Percentiles rank a stretch among this genome's conserved stretches.
Evolutionary conservation across 2,329 filamentous ascomycete genomes (phyloP).

Genomic region (Paraphoma sp.): DNA sequence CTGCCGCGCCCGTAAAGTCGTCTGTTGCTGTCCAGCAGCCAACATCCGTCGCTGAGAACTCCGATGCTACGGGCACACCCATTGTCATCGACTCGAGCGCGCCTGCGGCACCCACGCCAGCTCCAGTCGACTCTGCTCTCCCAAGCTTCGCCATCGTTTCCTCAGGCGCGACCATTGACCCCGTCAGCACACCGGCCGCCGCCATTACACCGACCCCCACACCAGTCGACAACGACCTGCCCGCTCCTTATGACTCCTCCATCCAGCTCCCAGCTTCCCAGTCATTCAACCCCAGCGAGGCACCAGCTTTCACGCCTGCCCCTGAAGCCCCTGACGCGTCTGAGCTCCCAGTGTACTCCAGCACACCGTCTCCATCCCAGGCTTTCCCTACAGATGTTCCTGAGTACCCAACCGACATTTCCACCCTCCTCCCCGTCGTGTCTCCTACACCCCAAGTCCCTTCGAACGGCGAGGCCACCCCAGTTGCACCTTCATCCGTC

Average conservation of each 20-base stretch:
- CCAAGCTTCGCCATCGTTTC: conserved; percentile 25
- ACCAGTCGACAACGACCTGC: conserved; percentile 15
- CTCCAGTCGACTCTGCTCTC: conserved; percentile 16
- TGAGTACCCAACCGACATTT: too few relatives aligned
- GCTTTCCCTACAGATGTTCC: conserved; percentile 5
- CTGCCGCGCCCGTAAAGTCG: conserved; percentile 8
- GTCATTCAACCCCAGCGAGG: conserved; percentile 18
- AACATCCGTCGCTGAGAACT: conserved; percentile 2
- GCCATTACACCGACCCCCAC: conserved; percentile 4
- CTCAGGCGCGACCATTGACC: conserved; percentile 16
- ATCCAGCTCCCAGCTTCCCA: conserved; percentile 17
- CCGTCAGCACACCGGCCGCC: too few relatives aligned
- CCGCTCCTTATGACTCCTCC: conserved; percentile 18
- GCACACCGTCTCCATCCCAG: conserved; percentile 15
- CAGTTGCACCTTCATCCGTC: neutral
- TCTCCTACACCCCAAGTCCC: conserved; percentile 4
- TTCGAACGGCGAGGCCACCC: neutral
- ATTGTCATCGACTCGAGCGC: conserved; percentile 4
- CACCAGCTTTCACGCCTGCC: conserved; percentile 21
- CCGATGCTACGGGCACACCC: conserved; percentile 6
- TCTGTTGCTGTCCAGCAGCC: neutral
- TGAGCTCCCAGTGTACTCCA: conserved; percentile 18
- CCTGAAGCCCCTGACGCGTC: conserved; percentile 7
- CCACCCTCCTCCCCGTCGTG: too few relatives aligned
- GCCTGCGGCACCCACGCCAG: conserved; percentile 2